Base-by-base conservation (phyloP, 2,329 filamentous ascomycete species). In the Fusarium cyanostomum region DNA sequence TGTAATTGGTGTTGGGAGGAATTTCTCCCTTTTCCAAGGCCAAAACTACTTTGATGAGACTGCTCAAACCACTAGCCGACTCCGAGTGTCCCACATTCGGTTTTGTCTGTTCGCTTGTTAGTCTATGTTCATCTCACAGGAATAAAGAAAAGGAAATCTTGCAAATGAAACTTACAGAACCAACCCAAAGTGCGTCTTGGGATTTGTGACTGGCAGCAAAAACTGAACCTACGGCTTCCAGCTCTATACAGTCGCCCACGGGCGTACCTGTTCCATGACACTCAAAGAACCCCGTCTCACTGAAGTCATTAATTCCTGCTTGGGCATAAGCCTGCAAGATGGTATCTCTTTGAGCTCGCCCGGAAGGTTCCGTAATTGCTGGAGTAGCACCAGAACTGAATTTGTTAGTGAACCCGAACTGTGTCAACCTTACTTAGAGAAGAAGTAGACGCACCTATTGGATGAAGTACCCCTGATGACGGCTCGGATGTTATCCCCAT, bases 281-380 rank as follows among this genome's bases (percentile, higher is more conserved):
- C 56, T 74, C 72, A 31, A 73, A 66, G 41, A 71, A 74, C 44
- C 35, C 62, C 2, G 77, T 76, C 44, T 57, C 11, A 12, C 35
- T 43, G 64, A 76, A 16, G 52, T 56, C 12, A 3, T 50, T 15
- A 18, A 64, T 41, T 70, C 64, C 52, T 48, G 67, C 53, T 49
- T 65, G 48, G 9, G 58, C 37, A 43, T 72, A 59, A 6, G 69
- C 71, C 55, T 52, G 77, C 61, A n/a, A 9, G 35, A 73, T 71
- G 3, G 76, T 55, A 76, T 71, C 71, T 2, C 73, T 71, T 53
- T 85, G 83, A 2, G 79, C 78, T 1, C 71, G 68, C 0, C 71
- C 70, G 33, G 75, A 84, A 0, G 86, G 86, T 53, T 82, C 76
- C 0, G 84, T 86, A 50, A 87, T 83, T 3, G 83, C 83, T 63